A percentile compares a stretch with the other conserved stretches of the same genome.
Conservation (phyloP, 768 basidiomycete species). For the Cystobasidium ongulense region DNA sequence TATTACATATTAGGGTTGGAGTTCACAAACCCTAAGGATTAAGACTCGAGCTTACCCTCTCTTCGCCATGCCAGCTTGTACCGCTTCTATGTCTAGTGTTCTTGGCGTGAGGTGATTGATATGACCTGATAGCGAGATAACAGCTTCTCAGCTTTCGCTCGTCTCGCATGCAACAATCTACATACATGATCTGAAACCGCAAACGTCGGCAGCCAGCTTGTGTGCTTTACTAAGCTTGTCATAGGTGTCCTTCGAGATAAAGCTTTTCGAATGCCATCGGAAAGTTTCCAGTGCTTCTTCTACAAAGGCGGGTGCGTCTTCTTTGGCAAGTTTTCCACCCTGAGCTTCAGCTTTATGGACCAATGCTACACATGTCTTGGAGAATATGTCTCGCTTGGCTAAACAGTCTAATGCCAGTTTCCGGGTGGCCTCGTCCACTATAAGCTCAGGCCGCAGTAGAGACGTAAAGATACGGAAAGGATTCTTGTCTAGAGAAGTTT, state of each 20-base stretch:
- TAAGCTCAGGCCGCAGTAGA: slow-evolving; percentile 41
- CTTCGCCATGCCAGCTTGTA: slow-evolving; percentile 41
- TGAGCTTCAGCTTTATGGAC: slow-evolving; percentile 38
- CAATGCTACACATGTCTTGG: slow-evolving; percentile 32
- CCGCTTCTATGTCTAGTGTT: slow-evolving; percentile 43
- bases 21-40: too few species aligned
- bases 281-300: slow-evolving; percentile 41
- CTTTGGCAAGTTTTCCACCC: slow-evolving; percentile 34
- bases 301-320: slow-evolving; percentile 36
- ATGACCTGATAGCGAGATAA: slow-evolving; percentile 1
- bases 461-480: slow-evolving; percentile 44
- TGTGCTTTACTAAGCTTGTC: slow-evolving; percentile 35
- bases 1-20: too few species aligned
- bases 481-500: slow-evolving; percentile 38
- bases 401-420: slow-evolving; percentile 36
- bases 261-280: slow-evolving; percentile 41
- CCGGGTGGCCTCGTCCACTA: slow-evolving; percentile 36
- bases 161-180: neutral
- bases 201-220: slow-evolving; percentile 43
- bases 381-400: slow-evolving; percentile 40
- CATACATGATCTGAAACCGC: slow-evolving; percentile 38
- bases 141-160: neutral
- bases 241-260: slow-evolving; percentile 39
- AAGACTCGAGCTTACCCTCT: slow-evolving; percentile 36
- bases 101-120: slow-evolving; percentile 42